Conservation (phyloP, 2,329 filamentous ascomycete genomes). For the Colletotrichum incanum region DNA sequence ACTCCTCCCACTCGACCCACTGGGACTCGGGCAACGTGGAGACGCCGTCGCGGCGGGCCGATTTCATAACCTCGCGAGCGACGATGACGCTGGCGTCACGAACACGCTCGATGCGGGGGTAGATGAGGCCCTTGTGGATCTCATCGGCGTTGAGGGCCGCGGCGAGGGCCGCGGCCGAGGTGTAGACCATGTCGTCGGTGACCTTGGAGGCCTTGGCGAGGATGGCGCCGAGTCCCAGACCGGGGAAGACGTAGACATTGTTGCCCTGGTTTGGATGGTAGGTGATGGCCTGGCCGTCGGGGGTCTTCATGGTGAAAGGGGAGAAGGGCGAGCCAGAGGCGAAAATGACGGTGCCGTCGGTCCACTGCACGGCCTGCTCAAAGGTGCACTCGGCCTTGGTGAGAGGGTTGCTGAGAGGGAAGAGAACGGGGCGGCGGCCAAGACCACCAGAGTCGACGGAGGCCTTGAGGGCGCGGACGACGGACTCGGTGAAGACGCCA, state of each 20-base stretch:
- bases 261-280: constrained; percentile 89
- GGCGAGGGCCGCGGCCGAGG: constrained; percentile 86
- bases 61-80: constrained; percentile 93
- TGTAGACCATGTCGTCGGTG: constrained; percentile 98
- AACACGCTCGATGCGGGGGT: constrained; percentile 92
- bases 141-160: constrained; percentile 86
- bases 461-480: constrained; percentile 80
- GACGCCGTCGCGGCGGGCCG: constrained; percentile 86
- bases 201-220: constrained; percentile 88
- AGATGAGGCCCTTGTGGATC: constrained; percentile 86
- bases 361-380: constrained; percentile 92
- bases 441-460: constrained; percentile 75
- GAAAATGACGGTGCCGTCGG: constrained; percentile 92
- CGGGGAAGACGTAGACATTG: constrained; percentile 95
- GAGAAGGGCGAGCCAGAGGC: constrained; percentile 96
- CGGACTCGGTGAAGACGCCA: constrained; percentile 91
- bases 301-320: constrained; percentile 75
- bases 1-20: constrained; percentile 82
- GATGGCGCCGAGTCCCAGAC: constrained; percentile 93
- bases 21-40: constrained; percentile 77
- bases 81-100: constrained; percentile 90
- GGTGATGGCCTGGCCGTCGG: constrained; percentile 71
- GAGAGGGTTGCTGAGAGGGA: constrained; percentile 96
- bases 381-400: constrained; percentile 99
- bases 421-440: constrained; percentile 89